phyloP scores from a whole-genome alignment of 176 grass and related monocot species.

The Bothriochloa decipiens region DNA sequence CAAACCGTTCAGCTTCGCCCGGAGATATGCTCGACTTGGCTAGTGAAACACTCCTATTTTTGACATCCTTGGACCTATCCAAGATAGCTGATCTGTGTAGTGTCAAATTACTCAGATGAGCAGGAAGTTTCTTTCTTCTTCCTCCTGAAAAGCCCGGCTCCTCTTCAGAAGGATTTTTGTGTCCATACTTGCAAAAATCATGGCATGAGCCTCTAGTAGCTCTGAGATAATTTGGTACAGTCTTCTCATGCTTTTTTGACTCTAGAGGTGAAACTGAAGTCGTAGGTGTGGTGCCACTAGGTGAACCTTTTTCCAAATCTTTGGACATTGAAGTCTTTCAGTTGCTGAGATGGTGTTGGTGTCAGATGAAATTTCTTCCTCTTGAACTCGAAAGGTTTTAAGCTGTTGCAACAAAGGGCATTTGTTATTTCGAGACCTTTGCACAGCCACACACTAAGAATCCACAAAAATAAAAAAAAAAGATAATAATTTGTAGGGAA shows the following conservation, averaged over 20 bases:
- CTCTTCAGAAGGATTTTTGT: slow-evolving; percentile 51
- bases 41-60: slow-evolving; percentile 35
- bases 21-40: slow-evolving; percentile 41
- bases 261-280: slow-evolving; percentile 44
- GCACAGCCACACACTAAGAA: slow-evolving; percentile 16
- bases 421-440: slow-evolving; percentile 25
- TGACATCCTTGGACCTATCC: slow-evolving; percentile 47
- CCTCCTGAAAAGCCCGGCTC: slow-evolving; percentile 37
- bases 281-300: slow-evolving; percentile 36
- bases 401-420: slow-evolving; percentile 14
- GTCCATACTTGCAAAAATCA: slow-evolving; percentile 92
- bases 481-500: background rate
- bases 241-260: slow-evolving; percentile 53
- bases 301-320: slow-evolving; percentile 52
- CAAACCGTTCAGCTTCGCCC: slow-evolving; percentile 36
- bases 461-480: slow-evolving; percentile 24
- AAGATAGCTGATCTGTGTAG: slow-evolving; percentile 48
- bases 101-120: slow-evolving; percentile 48
- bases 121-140: slow-evolving; percentile 54
- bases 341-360: slow-evolving; percentile 7
- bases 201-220: slow-evolving; percentile 81
- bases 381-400: slow-evolving; percentile 20
- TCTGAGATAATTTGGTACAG: slow-evolving; percentile 69
- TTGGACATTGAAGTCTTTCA: slow-evolving; percentile 49
- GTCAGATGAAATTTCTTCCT: slow-evolving; percentile 20